phyloP scores from a whole-genome alignment of 768 basidiomycete species.

The Lactarius tabidus region DNA sequence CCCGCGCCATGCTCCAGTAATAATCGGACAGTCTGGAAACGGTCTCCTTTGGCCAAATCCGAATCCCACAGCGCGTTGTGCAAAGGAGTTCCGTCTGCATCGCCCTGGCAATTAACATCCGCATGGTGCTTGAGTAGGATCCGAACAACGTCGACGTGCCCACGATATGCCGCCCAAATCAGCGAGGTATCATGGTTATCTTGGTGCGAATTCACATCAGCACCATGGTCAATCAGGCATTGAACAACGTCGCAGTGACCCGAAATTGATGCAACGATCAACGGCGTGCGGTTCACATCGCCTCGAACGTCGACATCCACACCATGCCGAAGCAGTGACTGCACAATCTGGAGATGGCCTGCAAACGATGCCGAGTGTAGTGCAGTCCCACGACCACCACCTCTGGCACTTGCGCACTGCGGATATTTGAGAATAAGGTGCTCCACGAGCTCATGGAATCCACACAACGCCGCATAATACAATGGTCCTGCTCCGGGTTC shows the following conservation, averaged over 20 bases:
- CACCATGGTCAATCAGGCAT: neutral
- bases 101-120: too few species aligned
- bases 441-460: neutral
- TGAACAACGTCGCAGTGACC: neutral
- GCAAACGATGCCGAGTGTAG: neutral
- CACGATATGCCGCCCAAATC: too few species aligned
- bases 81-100: too few species aligned
- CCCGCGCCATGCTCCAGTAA: too few species aligned
- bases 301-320: neutral
- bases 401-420: neutral
- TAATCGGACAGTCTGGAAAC: too few species aligned
- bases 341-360: neutral
- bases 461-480: neutral
- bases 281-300: neutral
- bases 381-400: neutral
- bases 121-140: too few species aligned
- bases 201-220: neutral
- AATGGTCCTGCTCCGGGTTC: neutral
- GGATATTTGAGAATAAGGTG: neutral
- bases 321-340: neutral
- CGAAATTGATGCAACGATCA: neutral
- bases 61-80: too few species aligned
- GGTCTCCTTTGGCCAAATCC: too few species aligned
- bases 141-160: too few species aligned
- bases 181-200: neutral